These are phyloP conservation scores for Ceratocystiopsis brevicomis DNA, from an alignment of 2,329 filamentous ascomycete genomes.

Conservation along the genomic window DNA sequence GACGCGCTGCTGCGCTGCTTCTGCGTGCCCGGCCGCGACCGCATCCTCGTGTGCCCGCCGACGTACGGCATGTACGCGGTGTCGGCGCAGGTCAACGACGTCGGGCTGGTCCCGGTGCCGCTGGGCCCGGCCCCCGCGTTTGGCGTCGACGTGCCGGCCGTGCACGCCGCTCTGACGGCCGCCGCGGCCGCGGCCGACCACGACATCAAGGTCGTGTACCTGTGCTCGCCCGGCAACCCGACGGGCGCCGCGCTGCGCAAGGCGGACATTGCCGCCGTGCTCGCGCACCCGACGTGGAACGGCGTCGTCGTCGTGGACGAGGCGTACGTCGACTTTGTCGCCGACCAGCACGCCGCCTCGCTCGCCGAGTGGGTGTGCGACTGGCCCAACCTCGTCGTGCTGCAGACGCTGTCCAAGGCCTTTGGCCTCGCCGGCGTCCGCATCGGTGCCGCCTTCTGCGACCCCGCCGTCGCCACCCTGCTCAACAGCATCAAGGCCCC, in stretches of 20 bases:
- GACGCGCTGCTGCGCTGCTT: slow-evolving; percentile 88
- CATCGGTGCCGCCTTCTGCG: slow-evolving; percentile 69
- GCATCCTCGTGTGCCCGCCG: slow-evolving; percentile 84
- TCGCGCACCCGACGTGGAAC: slow-evolving; percentile 86
- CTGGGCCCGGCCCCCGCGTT: slow-evolving; percentile 56
- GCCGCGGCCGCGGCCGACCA: slow-evolving; percentile 16
- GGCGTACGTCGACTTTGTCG: slow-evolving; percentile 87
- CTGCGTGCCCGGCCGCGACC: slow-evolving; percentile 70
- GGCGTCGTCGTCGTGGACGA: slow-evolving; percentile 86
- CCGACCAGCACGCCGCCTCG: slow-evolving; percentile 40
- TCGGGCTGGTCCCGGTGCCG: slow-evolving; percentile 71
- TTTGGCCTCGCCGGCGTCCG: slow-evolving; percentile 91
- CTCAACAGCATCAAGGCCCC: slow-evolving; percentile 90
- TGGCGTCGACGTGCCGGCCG: slow-evolving; percentile 48
- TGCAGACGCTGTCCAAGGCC: slow-evolving; percentile 97
- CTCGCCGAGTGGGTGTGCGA: slow-evolving; percentile 82
- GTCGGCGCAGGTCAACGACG: slow-evolving; percentile 84
- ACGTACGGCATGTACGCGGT: slow-evolving; percentile 98
- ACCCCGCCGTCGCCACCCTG: slow-evolving; percentile 52
- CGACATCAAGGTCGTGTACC: slow-evolving; percentile 71
- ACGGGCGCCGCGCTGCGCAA: slow-evolving; percentile 66
- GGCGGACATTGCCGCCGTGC: slow-evolving; percentile 49
- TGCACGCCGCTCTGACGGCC: slow-evolving; percentile 39
- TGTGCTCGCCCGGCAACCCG: slow-evolving; percentile 91
- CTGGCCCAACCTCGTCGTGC: slow-evolving; percentile 88